A percentile compares a stretch with the other conserved stretches of the same genome.
Conservation (phyloP, 2,329 filamentous ascomycete species). For the Chalaropsis ovoidea region DNA sequence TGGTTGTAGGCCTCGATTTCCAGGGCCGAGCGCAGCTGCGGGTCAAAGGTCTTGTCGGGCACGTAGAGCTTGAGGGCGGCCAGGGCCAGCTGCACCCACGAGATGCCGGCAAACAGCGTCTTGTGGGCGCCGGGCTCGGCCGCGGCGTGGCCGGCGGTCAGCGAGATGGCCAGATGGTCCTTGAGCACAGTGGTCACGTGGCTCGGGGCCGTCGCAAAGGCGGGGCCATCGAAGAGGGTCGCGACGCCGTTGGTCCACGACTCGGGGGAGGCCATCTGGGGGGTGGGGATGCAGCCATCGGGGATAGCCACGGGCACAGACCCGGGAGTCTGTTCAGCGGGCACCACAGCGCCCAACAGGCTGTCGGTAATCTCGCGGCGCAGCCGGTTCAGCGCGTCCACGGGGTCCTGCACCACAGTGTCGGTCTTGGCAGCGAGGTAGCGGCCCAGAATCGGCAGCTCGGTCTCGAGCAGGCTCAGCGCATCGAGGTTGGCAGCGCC, state of each 20-base stretch:
- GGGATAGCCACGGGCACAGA: background rate
- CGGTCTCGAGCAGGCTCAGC: slow-evolving; percentile 53
- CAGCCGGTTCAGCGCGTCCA: slow-evolving; percentile 40
- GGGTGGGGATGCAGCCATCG: background rate
- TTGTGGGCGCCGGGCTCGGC: slow-evolving; percentile 29
- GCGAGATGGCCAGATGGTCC: slow-evolving; percentile 39
- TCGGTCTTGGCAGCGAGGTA: slow-evolving; percentile 43
- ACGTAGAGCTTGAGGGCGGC: slow-evolving; percentile 70
- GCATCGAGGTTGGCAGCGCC: slow-evolving; percentile 48
- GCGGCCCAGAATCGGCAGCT: slow-evolving; percentile 51
- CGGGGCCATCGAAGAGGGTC: background rate
- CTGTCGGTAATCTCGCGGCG: slow-evolving; percentile 36
- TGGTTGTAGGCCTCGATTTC: slow-evolving; percentile 50
- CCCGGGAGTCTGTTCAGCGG: background rate
- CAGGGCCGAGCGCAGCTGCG: slow-evolving; percentile 55
- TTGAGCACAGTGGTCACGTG: slow-evolving; percentile 30
- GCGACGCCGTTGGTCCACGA: slow-evolving; percentile 11
- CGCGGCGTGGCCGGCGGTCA: slow-evolving; percentile 36
- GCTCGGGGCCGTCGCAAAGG: slow-evolving; percentile 13
- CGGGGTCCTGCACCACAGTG: slow-evolving; percentile 42
- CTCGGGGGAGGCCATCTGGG: background rate
- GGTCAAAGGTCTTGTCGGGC: slow-evolving; percentile 78
- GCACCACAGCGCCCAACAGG: slow-evolving; percentile 8
- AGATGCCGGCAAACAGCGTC: slow-evolving; percentile 38
- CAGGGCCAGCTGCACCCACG: slow-evolving; percentile 67